Base-by-base conservation (phyloP, 225 moss, liverwort and hornwort species). In the Pseudisothecium myosuroides region DNA sequence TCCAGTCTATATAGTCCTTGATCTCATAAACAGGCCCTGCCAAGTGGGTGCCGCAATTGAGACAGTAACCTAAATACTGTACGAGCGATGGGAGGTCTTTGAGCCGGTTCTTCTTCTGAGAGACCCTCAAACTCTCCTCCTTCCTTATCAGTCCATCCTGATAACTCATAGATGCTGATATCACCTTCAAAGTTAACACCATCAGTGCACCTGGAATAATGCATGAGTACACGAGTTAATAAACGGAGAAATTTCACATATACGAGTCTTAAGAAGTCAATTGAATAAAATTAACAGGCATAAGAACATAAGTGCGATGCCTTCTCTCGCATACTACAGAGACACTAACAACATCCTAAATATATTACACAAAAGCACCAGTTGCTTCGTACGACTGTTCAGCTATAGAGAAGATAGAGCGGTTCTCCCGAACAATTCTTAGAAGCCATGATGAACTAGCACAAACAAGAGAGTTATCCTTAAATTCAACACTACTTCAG, bases 141-240 rank as follows among this genome's bases (percentile, higher is more conserved):
- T 89, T 90, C 64, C 39, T 86, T 24, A 94, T 73, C 85, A 92
- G 45, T 47, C 97, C 98, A 88, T 98, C 98, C 91, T 97, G 95
- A 80, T 97, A 98, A 88, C 95, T 96, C 94, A 98, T 94, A 76
- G 98, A 93, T 49, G 96, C 96, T 86, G 98, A 93, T 83, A 95
- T 92, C 67, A 98, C 96, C 95, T 98, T 98, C 92, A 98, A 90
- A n/a, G 98, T 98, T 75, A 98, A 91, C 59, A 98, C 87, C 98
- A 98, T 98, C 50, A 98, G 89, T 37, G 98, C 97, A 83, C 98
- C 98, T 97, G 95, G 88, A 61, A 59, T 58, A 74, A 58, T 11
- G 85, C 31, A 90, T 71, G 54, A 74, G 74, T 54, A 49, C 31
- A 88, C 66, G 11, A 83, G 71, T 77, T 32, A 90, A 76, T 41